These are phyloP conservation scores for Neurospora intermedia DNA, from an alignment of 495 filamentous ascomycete genomes.

Conservation along the genomic window DNA sequence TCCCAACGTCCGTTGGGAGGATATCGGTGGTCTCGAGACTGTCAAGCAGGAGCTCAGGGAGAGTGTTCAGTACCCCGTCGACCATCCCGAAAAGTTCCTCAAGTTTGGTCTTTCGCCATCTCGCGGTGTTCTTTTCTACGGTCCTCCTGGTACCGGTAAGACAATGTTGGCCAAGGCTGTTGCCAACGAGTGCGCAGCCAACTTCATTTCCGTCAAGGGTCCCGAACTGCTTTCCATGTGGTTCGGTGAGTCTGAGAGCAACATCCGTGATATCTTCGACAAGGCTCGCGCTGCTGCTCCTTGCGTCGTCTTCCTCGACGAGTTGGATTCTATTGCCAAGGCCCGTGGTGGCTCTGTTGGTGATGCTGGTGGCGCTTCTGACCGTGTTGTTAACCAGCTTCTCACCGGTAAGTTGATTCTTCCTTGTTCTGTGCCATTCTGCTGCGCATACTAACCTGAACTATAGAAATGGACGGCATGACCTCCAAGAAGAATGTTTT, in stretches of 20 bases:
- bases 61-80: slow-evolving; percentile 97
- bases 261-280: slow-evolving; percentile 99
- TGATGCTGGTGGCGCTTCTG: slow-evolving; percentile 94
- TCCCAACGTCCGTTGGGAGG: slow-evolving; percentile 98
- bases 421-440: not conserved
- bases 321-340: slow-evolving; percentile 98
- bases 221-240: slow-evolving; percentile 98
- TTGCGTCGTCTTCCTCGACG: slow-evolving; percentile 98
- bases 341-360: slow-evolving; percentile 95
- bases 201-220: slow-evolving; percentile 99
- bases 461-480: slow-evolving; percentile 93
- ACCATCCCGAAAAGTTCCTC: slow-evolving; percentile 99
- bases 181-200: slow-evolving; percentile 97
- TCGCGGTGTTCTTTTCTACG: slow-evolving; percentile 97
- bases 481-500: slow-evolving; percentile 99
- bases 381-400: slow-evolving; percentile 99
- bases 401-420: slow-evolving; percentile 65
- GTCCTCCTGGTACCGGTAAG: slow-evolving; percentile 99
- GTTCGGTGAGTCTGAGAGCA: slow-evolving; percentile 99
- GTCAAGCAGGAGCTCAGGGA: slow-evolving; percentile 99
- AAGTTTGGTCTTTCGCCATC: slow-evolving; percentile 98
- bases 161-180: slow-evolving; percentile 98
- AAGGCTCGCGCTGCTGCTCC: slow-evolving; percentile 97
- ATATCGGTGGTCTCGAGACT: slow-evolving; percentile 94
- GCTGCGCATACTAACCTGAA: slow-evolving; percentile 30